Conservation (phyloP, 257 asterid species). For the Nicotiana otophora region DNA sequence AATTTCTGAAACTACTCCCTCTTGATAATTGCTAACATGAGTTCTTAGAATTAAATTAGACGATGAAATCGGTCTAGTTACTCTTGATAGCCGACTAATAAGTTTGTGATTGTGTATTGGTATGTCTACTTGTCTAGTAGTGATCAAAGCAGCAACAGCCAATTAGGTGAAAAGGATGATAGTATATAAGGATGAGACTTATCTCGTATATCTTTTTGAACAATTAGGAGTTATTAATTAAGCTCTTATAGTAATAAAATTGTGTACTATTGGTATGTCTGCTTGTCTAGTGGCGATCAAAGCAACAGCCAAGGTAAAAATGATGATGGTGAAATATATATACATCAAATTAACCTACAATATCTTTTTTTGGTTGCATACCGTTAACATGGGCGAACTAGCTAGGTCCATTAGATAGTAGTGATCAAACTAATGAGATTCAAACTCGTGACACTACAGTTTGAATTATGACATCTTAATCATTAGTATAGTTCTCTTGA, state of each 20-base stretch:
- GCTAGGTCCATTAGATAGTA: too few relatives aligned
- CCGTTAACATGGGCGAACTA: background rate
- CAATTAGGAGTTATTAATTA: too few relatives aligned
- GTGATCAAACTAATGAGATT: background rate
- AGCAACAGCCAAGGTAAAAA: too few relatives aligned
- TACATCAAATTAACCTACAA: background rate
- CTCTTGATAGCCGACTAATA: background rate
- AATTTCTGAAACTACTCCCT: background rate
- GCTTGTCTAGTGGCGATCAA: too few relatives aligned
- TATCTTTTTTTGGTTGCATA: background rate
- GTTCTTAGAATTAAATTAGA: background rate
- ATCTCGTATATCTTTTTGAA: too few relatives aligned
- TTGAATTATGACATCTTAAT: background rate
- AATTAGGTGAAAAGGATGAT: background rate
- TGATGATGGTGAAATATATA: too few relatives aligned
- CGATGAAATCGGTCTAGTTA: background rate
- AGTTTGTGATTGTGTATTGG: background rate
- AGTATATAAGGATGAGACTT: too few relatives aligned
- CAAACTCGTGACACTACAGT: background rate
- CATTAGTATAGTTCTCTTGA: background rate
- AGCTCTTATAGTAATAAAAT: too few relatives aligned
- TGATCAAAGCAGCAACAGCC: too few relatives aligned
- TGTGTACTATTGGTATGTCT: too few relatives aligned
- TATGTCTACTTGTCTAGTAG: background rate
- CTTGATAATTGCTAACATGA: background rate